Base-by-base conservation (phyloP, 352 stramenopile species). In the Globisporangium megalacanthum region DNA sequence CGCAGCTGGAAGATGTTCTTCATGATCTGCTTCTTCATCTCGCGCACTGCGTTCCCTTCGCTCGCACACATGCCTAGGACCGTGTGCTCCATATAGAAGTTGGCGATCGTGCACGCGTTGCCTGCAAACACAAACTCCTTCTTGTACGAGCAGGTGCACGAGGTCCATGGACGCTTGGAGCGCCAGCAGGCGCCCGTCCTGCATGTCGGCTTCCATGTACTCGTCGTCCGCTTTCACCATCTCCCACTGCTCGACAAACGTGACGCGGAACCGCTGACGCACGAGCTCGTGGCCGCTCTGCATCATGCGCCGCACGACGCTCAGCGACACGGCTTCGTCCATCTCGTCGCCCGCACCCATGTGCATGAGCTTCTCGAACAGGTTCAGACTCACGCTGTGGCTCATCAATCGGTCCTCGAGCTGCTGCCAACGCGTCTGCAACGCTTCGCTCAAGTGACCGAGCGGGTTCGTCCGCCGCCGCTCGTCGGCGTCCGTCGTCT, bases 141-240 rank as follows among this genome's bases (percentile, higher is more conserved):
- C 65, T 95, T 92, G 75, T 94, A 95, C 51, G 80, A 88, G 6
- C 31, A 95, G 61, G 31, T 93, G 88, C 25, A 94, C 72, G 41
- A 95, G 59, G 64, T 93, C 77, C 83, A 94, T 89, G 39, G 81
- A 88, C 29, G 80, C 86, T 60, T 90, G 81, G 1, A 80, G 57
- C 20, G 69, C 73, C 19, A 61, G 68, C 35, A 80, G 15, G 15
- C 83, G 68, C 6, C 74, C 70, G 10, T 71, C 59, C 62, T 89
- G 62, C 59, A 83, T 67, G 54, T 58, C 69, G 14, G 72, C 75
- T 2, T 78, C 63, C 31, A 68, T 45, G 36, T 73, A 79, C 19
- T 75, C 64, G 50, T 82, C 77, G 48, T 84, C 73, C 7, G 79
- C 66, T 39, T 72, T 74, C 42, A 87, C 72, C 7, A 81, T 42